Percentiles rank a stretch among this genome's conserved stretches.
phyloP scores from a whole-genome alignment of 192 early-diverging fungal genomes.

The Coemansia sp. region DNA sequence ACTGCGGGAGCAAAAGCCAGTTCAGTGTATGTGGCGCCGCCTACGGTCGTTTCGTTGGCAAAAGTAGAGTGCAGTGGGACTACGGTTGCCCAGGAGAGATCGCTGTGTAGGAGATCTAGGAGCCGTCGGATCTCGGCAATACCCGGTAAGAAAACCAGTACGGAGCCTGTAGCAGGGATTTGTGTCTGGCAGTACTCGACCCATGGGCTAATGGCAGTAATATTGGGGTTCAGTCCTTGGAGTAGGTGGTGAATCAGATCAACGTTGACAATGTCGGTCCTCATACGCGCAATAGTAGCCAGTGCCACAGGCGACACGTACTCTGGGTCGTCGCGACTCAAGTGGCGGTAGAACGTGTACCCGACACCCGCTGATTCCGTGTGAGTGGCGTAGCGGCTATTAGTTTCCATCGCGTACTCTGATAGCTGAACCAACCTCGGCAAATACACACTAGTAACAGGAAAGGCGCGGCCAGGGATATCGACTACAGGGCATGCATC shows the following conservation, averaged over 20 bases:
- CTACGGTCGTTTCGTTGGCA: constrained; percentile 25
- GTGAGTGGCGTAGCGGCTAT: constrained; percentile 1
- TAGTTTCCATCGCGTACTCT: constrained; percentile 7
- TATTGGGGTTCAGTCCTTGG: constrained; percentile 50
- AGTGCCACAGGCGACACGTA: constrained; percentile 11
- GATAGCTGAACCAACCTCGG: constrained; percentile 24
- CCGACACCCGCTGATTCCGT: not conserved
- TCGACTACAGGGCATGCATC: constrained; percentile 61
- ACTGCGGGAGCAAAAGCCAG: constrained; percentile 41
- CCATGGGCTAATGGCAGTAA: constrained; percentile 35
- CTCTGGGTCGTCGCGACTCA: not conserved
- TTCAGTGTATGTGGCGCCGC: constrained; percentile 48
- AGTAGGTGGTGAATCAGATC: constrained; percentile 64
- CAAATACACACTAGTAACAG: constrained; percentile 61
- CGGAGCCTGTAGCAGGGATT: constrained; percentile 49
- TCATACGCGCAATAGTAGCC: constrained; percentile 32
- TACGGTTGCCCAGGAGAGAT: constrained; percentile 33
- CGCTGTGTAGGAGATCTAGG: constrained; percentile 56
- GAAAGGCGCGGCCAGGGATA: constrained; percentile 72
- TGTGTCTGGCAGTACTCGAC: not conserved
- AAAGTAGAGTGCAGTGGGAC: constrained; percentile 64
- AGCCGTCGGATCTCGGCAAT: constrained; percentile 73
- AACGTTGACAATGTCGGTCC: constrained; percentile 58
- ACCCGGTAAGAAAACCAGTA: constrained; percentile 74
- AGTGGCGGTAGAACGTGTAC: not conserved